Base-by-base conservation (phyloP, 2,329 filamentous ascomycete species). In the Calcarisporium arbuscula region DNA sequence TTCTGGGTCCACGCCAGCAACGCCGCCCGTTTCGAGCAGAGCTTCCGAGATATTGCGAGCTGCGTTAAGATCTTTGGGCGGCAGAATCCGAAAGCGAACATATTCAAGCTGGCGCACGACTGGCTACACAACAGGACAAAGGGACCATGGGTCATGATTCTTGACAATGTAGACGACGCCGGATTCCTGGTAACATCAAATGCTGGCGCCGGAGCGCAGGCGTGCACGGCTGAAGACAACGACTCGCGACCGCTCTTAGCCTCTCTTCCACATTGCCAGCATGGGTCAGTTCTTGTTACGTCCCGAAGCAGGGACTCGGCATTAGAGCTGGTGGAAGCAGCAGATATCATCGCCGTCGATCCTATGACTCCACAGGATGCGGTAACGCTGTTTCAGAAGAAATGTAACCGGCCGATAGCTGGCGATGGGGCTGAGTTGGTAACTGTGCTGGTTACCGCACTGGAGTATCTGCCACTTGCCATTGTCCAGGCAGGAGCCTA, bases 1-100 rank as follows among this genome's bases (percentile, higher is more conserved):
- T 61, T 62, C 36, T 66, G 54, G 60, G 44, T 63, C 6, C 45
- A 63, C 38, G 53, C 56, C 3, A 55, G 50, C 33, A 57, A 53
- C 32, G 41, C 42, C 1, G 42, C 49, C 23, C 46, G 56, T 7
- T 58, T 61, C 30, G 51, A 62, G 39, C 47, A 60, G 35, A 49
- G 50, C 21, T 60, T 50, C 38, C 48, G 43, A 34, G 48, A 57
- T n/a, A 53, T 64, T 41, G 55, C 57, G 17, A 44, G 56, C 21
- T 33, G 26, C 2, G 43, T 52, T 8, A 52, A 52, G 36, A 40
- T 64, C 10, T 37, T 44, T 5, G 50, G 52, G 6, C 48, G 54
- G 11, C 29, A 51, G 15, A 40, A 62, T 38, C 51, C 52, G 6
- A 44, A 44, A 4, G 46, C 42, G 9, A 46, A 64, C 37, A 49